Evolutionary conservation across 1,284 basidiomycete genomes (phyloP).

Genomic region (Sporisorium sorghi): DNA sequence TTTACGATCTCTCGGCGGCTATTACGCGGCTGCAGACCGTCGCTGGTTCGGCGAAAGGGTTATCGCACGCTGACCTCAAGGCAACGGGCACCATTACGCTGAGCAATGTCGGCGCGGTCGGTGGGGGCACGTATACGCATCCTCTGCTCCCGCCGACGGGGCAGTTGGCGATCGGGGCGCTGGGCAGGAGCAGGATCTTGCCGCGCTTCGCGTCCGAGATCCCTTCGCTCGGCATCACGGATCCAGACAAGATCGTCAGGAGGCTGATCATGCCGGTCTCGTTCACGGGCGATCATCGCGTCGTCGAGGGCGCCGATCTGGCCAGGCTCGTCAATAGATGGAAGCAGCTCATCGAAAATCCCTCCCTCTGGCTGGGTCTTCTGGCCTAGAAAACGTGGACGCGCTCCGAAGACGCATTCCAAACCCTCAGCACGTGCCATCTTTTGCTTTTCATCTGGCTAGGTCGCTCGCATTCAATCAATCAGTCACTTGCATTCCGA

Average conservation of each 20-base stretch:
- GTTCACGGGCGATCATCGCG: constrained; percentile 81
- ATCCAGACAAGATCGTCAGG: constrained; percentile 39
- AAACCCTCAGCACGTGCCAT: constrained; percentile 1
- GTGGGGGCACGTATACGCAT: constrained; percentile 57
- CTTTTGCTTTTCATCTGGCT: background rate
- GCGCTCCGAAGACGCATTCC: constrained; percentile 2
- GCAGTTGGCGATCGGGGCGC: constrained; percentile 88
- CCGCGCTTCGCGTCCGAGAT: constrained; percentile 54
- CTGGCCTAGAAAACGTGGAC: constrained; percentile 25
- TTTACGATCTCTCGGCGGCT: constrained; percentile 74
- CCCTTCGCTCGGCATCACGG: constrained; percentile 26
- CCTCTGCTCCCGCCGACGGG: constrained; percentile 84
- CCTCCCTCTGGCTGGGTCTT: constrained; percentile 79
- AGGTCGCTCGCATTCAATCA: constrained; percentile 3
- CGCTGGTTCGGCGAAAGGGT: constrained; percentile 26
- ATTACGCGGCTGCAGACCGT: constrained; percentile 49
- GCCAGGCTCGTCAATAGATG: constrained; percentile 90
- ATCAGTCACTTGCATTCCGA: background rate
- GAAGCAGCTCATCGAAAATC: constrained; percentile 84
- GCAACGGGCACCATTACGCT: constrained; percentile 79
- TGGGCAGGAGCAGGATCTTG: constrained; percentile 73
- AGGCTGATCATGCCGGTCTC: constrained; percentile 57
- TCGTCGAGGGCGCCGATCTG: constrained; percentile 91
- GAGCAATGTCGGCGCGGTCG: constrained; percentile 74
- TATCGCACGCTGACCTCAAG: constrained; percentile 29